A percentile compares a stretch with the other conserved stretches of the same genome.
Evolutionary conservation across 352 stramenopile species (phyloP).

Genomic region (Globisporangium paddicum): DNA sequence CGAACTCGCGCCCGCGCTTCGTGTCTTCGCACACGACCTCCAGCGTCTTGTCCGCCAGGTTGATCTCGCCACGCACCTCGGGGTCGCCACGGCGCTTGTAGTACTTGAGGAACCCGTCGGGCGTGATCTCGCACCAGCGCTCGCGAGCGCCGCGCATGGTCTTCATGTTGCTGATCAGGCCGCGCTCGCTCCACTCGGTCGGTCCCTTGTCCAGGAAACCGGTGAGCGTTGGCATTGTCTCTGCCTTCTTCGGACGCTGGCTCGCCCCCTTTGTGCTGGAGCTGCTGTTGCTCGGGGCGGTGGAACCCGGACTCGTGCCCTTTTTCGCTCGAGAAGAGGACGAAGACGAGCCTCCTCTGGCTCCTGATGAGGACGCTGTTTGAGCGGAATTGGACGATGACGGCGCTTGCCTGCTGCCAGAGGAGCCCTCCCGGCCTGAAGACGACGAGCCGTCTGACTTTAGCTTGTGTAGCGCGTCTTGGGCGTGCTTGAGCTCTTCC

Average conservation of each 20-base stretch:
- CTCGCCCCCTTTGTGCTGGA: background rate
- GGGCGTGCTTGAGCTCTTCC: constrained; percentile 64
- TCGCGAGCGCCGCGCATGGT: constrained; percentile 80
- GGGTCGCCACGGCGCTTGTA: constrained; percentile 84
- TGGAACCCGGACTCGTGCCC: constrained; percentile 2
- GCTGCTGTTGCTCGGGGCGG: constrained; percentile 17
- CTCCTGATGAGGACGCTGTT: background rate
- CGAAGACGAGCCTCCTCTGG: constrained; percentile 4
- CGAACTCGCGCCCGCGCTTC: constrained; percentile 69
- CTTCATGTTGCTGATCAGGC: constrained; percentile 81
- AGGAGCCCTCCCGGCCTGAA: constrained; percentile 3
- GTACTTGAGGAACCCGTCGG: constrained; percentile 72
- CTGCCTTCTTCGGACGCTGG: constrained; percentile 26
- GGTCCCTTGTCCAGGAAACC: constrained; percentile 84
- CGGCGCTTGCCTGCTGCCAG: constrained; percentile 3
- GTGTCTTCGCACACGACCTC: constrained; percentile 81
- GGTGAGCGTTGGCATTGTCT: constrained; percentile 68
- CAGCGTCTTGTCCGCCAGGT: constrained; percentile 70
- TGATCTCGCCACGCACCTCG: constrained; percentile 79
- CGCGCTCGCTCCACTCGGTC: constrained; percentile 78
- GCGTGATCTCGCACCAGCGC: constrained; percentile 79
- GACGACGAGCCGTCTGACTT: constrained; percentile 35
- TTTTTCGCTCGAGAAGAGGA: constrained; percentile 6
- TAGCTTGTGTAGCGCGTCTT: constrained; percentile 59
- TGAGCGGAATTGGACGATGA: constrained; percentile 10